Percentiles rank a stretch among this genome's conserved stretches.
These are phyloP conservation scores for Cryptococcus sp. DNA, from an alignment of 1,284 basidiomycete genomes.

Conservation along the genomic window DNA sequence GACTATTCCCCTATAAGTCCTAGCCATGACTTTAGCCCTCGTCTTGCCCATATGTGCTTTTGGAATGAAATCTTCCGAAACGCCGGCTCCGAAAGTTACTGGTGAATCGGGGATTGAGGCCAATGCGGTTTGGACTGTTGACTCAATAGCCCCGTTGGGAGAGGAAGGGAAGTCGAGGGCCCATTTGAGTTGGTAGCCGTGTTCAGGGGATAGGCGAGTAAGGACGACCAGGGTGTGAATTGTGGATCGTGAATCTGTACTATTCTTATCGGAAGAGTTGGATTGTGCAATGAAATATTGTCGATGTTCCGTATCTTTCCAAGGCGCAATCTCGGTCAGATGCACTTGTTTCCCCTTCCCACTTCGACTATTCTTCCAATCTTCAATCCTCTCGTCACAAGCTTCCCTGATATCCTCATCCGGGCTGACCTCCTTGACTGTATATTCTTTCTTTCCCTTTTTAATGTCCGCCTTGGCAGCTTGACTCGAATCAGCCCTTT, in stretches of 20 bases:
- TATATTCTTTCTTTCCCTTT: conserved; percentile 49
- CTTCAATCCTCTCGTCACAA: conserved; percentile 51
- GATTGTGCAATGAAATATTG: conserved; percentile 54
- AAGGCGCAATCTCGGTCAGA: conserved; percentile 56
- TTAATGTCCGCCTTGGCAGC: conserved; percentile 45
- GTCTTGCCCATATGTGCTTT: conserved; percentile 48
- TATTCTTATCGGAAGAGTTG: conserved; percentile 31
- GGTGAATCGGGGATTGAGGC: conserved; percentile 49
- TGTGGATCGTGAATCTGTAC: conserved; percentile 36
- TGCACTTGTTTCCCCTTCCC: conserved; percentile 57
- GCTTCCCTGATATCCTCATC: conserved; percentile 47
- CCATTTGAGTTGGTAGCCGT: conserved; percentile 61
- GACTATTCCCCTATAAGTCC: conserved; percentile 52
- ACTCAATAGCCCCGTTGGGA: conserved; percentile 53
- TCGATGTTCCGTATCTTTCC: conserved; percentile 55
- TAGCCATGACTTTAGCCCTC: conserved; percentile 51
- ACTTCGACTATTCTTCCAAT: conserved; percentile 47
- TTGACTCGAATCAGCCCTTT: conserved; percentile 53
- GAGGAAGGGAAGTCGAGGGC: conserved; percentile 57
- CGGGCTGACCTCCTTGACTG: conserved; percentile 46
- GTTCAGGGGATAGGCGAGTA: conserved; percentile 53
- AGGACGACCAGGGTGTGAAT: conserved; percentile 53
- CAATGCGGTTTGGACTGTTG: conserved; percentile 54
- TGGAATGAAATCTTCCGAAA: conserved; percentile 46
- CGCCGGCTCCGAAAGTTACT: conserved; percentile 51